These are phyloP conservation scores for Pascua guehoae DNA, from an alignment of 1,284 basidiomycete species.

Conservation along the genomic window DNA sequence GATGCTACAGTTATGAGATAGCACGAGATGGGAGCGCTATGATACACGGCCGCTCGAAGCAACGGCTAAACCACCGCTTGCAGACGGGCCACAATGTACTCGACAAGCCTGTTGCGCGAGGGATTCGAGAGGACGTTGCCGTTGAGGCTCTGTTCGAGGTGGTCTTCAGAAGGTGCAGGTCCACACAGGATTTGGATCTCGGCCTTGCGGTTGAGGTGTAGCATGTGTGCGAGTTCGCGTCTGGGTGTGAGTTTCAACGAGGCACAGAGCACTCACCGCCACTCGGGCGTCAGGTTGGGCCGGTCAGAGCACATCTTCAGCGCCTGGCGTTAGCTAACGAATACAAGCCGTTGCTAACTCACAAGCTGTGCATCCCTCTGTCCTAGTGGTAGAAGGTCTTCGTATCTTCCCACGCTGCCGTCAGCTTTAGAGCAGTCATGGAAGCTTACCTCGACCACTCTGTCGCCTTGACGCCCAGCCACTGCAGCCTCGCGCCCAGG, in stretches of 20 bases:
- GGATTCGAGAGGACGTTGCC: not conserved
- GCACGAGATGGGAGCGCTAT: too few species aligned
- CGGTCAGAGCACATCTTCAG: slow-evolving; percentile 1
- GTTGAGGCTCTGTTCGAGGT: not conserved
- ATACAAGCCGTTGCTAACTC: slow-evolving; percentile 30
- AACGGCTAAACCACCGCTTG: too few species aligned
- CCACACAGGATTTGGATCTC: slow-evolving; percentile 72
- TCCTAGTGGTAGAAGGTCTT: slow-evolving; percentile 65
- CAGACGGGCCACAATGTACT: slow-evolving; percentile 16
- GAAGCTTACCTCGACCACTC: slow-evolving; percentile 54
- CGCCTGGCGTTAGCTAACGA: slow-evolving; percentile 7
- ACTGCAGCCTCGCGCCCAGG: slow-evolving; percentile 63
- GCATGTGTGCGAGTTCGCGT: slow-evolving; percentile 71
- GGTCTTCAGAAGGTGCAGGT: not conserved
- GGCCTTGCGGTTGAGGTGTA: slow-evolving; percentile 74
- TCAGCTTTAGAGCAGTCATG: not conserved
- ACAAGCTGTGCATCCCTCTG: slow-evolving; percentile 69
- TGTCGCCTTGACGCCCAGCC: slow-evolving; percentile 71
- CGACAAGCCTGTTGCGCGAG: slow-evolving; percentile 10
- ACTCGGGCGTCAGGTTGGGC: slow-evolving; percentile 4
- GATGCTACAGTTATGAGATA: too few species aligned
- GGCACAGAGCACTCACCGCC: slow-evolving; percentile 9
- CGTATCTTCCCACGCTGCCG: slow-evolving; percentile 56
- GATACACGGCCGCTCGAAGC: too few species aligned
- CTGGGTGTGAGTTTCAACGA: slow-evolving; percentile 38